Conservation (phyloP, 805 yeast species). For the Cyberlindnera mississippiensis region DNA sequence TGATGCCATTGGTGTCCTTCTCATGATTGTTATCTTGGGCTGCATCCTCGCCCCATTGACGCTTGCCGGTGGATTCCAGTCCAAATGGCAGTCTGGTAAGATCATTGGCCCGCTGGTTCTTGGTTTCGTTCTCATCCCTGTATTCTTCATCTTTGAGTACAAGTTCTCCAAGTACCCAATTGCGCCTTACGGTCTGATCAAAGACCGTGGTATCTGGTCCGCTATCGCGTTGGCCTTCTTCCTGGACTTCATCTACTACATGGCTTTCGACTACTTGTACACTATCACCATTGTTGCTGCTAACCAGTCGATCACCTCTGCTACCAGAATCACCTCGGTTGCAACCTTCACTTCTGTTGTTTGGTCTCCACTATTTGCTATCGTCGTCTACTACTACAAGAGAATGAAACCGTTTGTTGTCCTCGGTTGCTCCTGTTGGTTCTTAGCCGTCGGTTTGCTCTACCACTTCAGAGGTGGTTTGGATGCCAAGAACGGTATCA, state of each 20-base stretch:
- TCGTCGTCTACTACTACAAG: conserved; percentile 43
- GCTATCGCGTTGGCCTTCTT: conserved; percentile 56
- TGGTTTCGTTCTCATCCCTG: conserved; percentile 58
- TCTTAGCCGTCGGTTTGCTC: conserved; percentile 55
- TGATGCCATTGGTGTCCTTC: conserved; percentile 59
- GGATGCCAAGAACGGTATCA: conserved; percentile 49
- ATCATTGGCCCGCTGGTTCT: conserved; percentile 67
- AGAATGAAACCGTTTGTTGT: conserved; percentile 55
- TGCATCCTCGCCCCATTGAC: conserved; percentile 70
- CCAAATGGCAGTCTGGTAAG: conserved; percentile 56
- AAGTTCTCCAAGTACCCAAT: conserved; percentile 55
- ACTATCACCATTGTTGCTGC: conserved; percentile 63
- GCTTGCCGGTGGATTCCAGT: conserved; percentile 59
- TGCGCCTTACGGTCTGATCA: conserved; percentile 54
- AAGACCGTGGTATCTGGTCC: conserved; percentile 70
- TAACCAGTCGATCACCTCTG: conserved; percentile 53
- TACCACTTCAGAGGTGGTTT: conserved; percentile 53
- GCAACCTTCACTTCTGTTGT: conserved; percentile 60
- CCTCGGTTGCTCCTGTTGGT: conserved; percentile 54
- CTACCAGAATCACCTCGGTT: conserved; percentile 56
- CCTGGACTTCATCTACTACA: conserved; percentile 57
- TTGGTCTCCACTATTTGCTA: conserved; percentile 52
- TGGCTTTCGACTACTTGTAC: conserved; percentile 68
- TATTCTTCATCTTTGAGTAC: conserved; percentile 55
- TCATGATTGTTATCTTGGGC: conserved; percentile 55